Percentiles rank a stretch among this genome's conserved stretches.
phyloP scores from a whole-genome alignment of 2,329 filamentous ascomycete genomes.

The Harringtonia lauricola region DNA sequence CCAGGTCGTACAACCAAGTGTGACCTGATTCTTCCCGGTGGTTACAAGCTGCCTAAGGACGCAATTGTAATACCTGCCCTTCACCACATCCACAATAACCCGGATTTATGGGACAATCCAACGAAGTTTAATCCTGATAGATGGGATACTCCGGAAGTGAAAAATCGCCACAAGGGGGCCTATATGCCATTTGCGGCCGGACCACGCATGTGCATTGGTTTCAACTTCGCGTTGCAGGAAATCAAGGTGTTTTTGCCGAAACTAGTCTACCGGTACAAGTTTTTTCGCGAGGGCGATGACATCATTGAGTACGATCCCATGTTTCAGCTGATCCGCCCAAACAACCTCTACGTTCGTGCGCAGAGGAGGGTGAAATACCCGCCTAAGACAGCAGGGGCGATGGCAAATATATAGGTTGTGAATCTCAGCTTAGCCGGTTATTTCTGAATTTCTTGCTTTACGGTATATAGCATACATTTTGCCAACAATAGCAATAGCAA shows the following conservation, averaged over 20 bases:
- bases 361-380: slow-evolving; percentile 39
- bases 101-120: slow-evolving; percentile 46
- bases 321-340: slow-evolving; percentile 46
- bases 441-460: too few species aligned
- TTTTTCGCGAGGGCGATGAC: slow-evolving; percentile 35
- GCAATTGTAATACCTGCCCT: slow-evolving; percentile 40
- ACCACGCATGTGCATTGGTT: slow-evolving; percentile 48
- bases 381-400: too few species aligned
- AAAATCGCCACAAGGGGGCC: slow-evolving; percentile 35
- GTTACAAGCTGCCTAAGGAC: slow-evolving; percentile 42
- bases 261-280: slow-evolving; percentile 48
- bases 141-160: slow-evolving; percentile 44
- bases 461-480: too few species aligned
- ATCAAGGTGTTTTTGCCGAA: slow-evolving; percentile 48
- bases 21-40: slow-evolving; percentile 47
- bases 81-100: slow-evolving; percentile 42
- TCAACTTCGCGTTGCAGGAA: slow-evolving; percentile 53
- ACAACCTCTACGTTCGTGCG: slow-evolving; percentile 41
- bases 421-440: too few species aligned
- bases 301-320: slow-evolving; percentile 46
- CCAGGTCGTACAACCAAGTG: slow-evolving; percentile 43
- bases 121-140: slow-evolving; percentile 46
- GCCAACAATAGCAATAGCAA: too few species aligned
- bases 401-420: too few species aligned
- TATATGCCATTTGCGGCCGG: slow-evolving; percentile 51